Percentiles rank a stretch among this genome's conserved stretches.
phyloP scores from a whole-genome alignment of 345 rosid species.

The Turnera subulata region DNA sequence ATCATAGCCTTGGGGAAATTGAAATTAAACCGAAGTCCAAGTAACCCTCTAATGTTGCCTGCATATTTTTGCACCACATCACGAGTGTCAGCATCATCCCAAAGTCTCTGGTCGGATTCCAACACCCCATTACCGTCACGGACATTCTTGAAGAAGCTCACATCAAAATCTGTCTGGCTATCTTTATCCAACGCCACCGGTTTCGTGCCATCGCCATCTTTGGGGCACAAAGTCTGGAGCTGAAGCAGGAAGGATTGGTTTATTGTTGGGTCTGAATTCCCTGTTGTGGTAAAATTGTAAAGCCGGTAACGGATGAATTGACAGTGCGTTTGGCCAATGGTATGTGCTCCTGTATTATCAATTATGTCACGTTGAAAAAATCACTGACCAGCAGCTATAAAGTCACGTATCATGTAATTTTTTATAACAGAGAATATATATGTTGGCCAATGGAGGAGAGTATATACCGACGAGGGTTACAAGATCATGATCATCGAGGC shows the following conservation, averaged over 20 bases:
- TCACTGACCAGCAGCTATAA: neutral
- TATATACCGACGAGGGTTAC: slow-evolving; percentile 60
- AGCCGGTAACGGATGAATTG: slow-evolving; percentile 55
- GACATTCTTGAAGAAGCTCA: slow-evolving; percentile 53
- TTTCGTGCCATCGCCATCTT: slow-evolving; percentile 48
- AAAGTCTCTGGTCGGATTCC: slow-evolving; percentile 77
- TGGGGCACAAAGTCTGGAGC: slow-evolving; percentile 56
- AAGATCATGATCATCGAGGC: slow-evolving; percentile 58
- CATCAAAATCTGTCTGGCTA: slow-evolving; percentile 50
- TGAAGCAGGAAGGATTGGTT: slow-evolving; percentile 48
- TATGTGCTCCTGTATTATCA: slow-evolving; percentile 51
- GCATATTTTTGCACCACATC: slow-evolving; percentile 45
- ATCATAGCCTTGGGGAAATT: slow-evolving; percentile 66
- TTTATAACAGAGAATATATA: neutral
- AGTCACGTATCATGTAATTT: neutral
- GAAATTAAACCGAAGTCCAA: slow-evolving; percentile 53
- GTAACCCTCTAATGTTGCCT: slow-evolving; percentile 48
- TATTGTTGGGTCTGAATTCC: slow-evolving; percentile 62
- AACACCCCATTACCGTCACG: slow-evolving; percentile 58
- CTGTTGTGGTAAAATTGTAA: slow-evolving; percentile 65
- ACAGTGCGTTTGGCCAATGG: slow-evolving; percentile 72
- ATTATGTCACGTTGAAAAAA: neutral
- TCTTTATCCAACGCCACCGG: slow-evolving; percentile 54
- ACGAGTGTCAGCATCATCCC: slow-evolving; percentile 49
- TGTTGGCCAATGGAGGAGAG: neutral